A percentile compares a stretch with the other conserved stretches of the same genome.
Conservation (phyloP, 495 filamentous ascomycete genomes). For the Neurospora sp. region DNA sequence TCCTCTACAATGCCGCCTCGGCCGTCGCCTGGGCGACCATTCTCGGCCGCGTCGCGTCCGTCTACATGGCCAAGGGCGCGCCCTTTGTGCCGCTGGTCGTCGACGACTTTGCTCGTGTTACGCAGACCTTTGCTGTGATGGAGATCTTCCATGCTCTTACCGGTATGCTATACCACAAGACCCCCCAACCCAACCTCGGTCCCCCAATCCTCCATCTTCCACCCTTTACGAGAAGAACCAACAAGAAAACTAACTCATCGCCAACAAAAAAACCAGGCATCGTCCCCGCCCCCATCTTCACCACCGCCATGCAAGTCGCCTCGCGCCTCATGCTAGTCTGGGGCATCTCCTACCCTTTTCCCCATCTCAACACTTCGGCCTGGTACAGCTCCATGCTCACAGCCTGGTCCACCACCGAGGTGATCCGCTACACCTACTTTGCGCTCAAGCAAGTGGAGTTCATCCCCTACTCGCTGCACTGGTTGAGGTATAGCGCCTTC, state of each 20-base stretch:
- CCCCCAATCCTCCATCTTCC: background rate
- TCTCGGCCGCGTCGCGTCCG: constrained; percentile 43
- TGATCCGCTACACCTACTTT: constrained; percentile 83
- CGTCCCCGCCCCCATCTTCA: constrained; percentile 73
- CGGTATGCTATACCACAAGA: constrained; percentile 33
- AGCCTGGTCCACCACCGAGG: constrained; percentile 80
- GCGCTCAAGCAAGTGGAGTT: constrained; percentile 54
- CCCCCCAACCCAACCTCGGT: background rate
- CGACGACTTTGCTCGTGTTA: constrained; percentile 59
- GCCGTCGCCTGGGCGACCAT: constrained; percentile 66
- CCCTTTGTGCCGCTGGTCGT: constrained; percentile 35
- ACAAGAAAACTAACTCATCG: background rate
- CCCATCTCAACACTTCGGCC: constrained; percentile 35
- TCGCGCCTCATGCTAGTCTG: constrained; percentile 76
- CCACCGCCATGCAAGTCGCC: constrained; percentile 81
- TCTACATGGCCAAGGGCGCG: constrained; percentile 16
- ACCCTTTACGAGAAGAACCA: background rate
- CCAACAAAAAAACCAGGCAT: constrained; percentile 42
- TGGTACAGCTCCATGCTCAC: constrained; percentile 62
- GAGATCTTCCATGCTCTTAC: constrained; percentile 71
- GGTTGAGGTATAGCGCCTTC: constrained; percentile 92
- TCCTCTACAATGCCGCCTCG: constrained; percentile 71
- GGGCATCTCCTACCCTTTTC: constrained; percentile 61
- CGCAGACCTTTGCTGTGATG: constrained; percentile 71
- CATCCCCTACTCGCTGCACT: constrained; percentile 53